phyloP scores from a whole-genome alignment of 257 asterid genomes.

The Lavandula angustifolia region DNA sequence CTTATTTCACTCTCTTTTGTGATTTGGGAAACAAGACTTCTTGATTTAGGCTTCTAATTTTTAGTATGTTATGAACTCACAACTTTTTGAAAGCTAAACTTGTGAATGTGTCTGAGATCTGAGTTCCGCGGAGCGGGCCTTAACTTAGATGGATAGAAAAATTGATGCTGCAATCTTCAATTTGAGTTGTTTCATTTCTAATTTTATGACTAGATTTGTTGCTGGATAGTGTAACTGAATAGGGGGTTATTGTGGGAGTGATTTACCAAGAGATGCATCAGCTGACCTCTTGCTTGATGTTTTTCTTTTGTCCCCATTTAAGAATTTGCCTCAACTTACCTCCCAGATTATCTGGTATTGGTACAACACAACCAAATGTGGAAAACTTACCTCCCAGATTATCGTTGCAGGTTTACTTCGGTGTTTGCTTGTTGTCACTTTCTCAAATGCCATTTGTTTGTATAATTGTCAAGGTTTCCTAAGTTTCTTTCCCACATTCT shows the following conservation, averaged over 20 bases:
- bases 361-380: not conserved
- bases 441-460: constrained; percentile 6
- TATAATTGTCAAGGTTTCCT: constrained; percentile 14
- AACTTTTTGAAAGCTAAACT: constrained; percentile 6
- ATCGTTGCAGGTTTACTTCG: constrained; percentile 26
- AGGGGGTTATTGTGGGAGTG: not conserved
- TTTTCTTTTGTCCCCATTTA: no score
- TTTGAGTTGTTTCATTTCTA: constrained; percentile 8
- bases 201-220: not conserved
- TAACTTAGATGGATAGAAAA: not conserved
- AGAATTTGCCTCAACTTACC: not conserved
- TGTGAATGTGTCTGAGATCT: constrained; percentile 18
- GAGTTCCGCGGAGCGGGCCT: constrained; percentile 7
- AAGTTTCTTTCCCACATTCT: not conserved
- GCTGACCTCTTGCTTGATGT: no score
- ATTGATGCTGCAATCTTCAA: not conserved
- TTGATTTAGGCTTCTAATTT: constrained; percentile 9
- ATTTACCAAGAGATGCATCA: not conserved
- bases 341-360: not conserved
- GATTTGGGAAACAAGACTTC: constrained; percentile 18
- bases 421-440: constrained; percentile 22
- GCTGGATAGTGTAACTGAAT: constrained; percentile 8
- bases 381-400: not conserved
- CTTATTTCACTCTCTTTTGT: not conserved
- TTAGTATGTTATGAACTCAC: not conserved